These are phyloP conservation scores for Fusarium sp. DNA, from an alignment of 2,329 filamentous ascomycete species.

Conservation along the genomic window DNA sequence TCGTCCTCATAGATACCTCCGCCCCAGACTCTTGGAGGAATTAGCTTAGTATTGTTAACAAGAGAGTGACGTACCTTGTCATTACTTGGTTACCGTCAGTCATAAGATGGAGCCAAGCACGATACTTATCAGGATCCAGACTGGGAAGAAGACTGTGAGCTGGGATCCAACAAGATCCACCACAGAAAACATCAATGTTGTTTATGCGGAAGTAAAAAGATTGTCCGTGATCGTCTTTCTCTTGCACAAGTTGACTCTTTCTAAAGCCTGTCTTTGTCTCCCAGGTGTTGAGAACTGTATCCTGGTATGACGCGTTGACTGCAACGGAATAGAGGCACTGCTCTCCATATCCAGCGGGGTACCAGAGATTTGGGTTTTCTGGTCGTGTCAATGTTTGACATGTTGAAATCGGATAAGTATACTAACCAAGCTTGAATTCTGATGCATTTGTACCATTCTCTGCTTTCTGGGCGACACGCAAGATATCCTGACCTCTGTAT, in stretches of 20 bases:
- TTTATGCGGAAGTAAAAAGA: slow-evolving; percentile 82
- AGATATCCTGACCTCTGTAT: not conserved
- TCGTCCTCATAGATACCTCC: slow-evolving; percentile 69
- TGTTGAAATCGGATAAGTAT: not conserved
- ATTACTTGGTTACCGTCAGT: slow-evolving; percentile 59
- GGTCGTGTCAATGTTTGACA: not conserved
- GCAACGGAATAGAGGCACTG: slow-evolving; percentile 14
- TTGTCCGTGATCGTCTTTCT: slow-evolving; percentile 69
- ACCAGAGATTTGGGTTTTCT: not conserved
- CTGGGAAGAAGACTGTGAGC: slow-evolving; percentile 77
- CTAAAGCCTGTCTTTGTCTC: slow-evolving; percentile 6
- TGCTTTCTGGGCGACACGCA: not conserved
- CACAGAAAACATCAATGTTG: slow-evolving; percentile 76
- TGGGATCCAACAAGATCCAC: slow-evolving; percentile 83
- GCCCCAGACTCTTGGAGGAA: slow-evolving; percentile 41
- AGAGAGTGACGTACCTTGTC: slow-evolving; percentile 7
- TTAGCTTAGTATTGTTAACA: not conserved
- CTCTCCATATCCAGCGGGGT: slow-evolving; percentile 19
- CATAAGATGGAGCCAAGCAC: slow-evolving; percentile 77
- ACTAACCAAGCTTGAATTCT: not conserved
- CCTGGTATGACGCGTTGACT: not conserved
- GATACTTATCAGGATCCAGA: slow-evolving; percentile 62
- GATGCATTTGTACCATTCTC: not conserved
- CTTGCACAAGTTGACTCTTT: slow-evolving; percentile 27
- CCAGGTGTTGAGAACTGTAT: not conserved